These are phyloP conservation scores for Malus hybrid DNA, from an alignment of 331 rosid genomes.

Conservation along the genomic window DNA sequence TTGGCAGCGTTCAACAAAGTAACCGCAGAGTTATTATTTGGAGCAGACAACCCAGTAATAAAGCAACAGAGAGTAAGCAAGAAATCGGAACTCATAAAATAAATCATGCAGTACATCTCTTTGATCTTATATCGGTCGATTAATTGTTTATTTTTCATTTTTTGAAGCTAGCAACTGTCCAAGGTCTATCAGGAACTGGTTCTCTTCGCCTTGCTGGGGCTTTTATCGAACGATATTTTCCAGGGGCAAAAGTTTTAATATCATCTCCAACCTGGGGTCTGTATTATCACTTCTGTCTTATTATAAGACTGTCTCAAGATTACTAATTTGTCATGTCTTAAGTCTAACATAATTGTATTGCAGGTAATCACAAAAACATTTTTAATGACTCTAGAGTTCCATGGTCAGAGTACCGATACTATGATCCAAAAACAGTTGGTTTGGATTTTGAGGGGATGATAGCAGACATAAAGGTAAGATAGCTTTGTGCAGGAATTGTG, in stretches of 20 bases:
- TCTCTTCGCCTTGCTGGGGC: slow-evolving; percentile 94
- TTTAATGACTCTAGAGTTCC: slow-evolving; percentile 86
- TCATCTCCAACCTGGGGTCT: slow-evolving; percentile 98
- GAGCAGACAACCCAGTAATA: slow-evolving; percentile 75
- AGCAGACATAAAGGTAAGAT: slow-evolving; percentile 70
- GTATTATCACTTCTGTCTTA: slow-evolving; percentile 12
- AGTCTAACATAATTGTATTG: slow-evolving; percentile 7
- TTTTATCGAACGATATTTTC: slow-evolving; percentile 75
- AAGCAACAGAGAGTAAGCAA: slow-evolving; percentile 62
- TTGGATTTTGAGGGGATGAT: slow-evolving; percentile 98
- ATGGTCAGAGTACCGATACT: slow-evolving; percentile 93
- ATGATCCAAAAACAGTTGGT: slow-evolving; percentile 93
- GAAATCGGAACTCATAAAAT: not conserved
- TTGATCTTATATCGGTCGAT: not conserved
- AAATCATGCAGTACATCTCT: not conserved
- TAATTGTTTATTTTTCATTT: slow-evolving; percentile 11
- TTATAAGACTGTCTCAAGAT: slow-evolving; percentile 14
- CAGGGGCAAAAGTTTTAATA: slow-evolving; percentile 81
- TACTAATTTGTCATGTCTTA: not conserved
- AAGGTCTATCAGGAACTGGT: slow-evolving; percentile 98
- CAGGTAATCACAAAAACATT: slow-evolving; percentile 98
- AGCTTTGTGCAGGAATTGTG: slow-evolving; percentile 1
- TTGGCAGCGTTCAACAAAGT: slow-evolving; percentile 94
- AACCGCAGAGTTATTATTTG: slow-evolving; percentile 82
- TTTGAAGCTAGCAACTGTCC: slow-evolving; percentile 86